Conservation (phyloP, 177 flowering plant genomes). For the Vitis hybrid region DNA sequence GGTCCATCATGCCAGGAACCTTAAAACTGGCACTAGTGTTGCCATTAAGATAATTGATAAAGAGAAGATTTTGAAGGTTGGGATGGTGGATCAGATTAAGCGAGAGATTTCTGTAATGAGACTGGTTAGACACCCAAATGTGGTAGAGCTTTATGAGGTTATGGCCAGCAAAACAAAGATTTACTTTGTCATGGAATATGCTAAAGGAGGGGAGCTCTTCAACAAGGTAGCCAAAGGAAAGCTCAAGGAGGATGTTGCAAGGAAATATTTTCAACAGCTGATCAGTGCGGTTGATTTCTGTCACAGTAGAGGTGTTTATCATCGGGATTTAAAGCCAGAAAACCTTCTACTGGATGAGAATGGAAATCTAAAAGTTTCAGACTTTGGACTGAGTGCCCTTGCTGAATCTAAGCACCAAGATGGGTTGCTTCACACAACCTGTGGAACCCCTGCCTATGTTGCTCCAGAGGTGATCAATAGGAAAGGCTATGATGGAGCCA, state of each 20-base stretch:
- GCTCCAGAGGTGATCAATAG: conserved; percentile 74
- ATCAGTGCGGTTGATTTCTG: conserved; percentile 75
- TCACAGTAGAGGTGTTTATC: conserved; percentile 77
- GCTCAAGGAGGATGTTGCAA: conserved; percentile 62
- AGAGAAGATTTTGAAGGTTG: conserved; percentile 64
- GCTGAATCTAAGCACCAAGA: conserved; percentile 65
- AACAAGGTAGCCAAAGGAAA: conserved; percentile 67
- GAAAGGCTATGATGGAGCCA: conserved; percentile 74
- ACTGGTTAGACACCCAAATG: conserved; percentile 60
- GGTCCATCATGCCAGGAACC: conserved; percentile 63
- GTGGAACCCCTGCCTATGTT: conserved; percentile 85
- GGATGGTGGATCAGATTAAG: conserved; percentile 76
- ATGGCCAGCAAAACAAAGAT: conserved; percentile 75
- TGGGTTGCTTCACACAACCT: conserved; percentile 75
- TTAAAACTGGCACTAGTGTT: conserved; percentile 49
- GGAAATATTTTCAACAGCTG: conserved; percentile 73
- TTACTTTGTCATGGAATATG: conserved; percentile 76
- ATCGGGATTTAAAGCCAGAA: conserved; percentile 77
- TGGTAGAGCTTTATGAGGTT: conserved; percentile 72
- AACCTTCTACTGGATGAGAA: conserved; percentile 70
- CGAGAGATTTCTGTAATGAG: conserved; percentile 77
- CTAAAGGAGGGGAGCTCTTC: conserved; percentile 78
- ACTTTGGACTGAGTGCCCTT: conserved; percentile 79
- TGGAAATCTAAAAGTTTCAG: conserved; percentile 69
- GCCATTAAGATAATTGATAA: conserved; percentile 76